A percentile compares a stretch with the other conserved stretches of the same genome.
These are phyloP conservation scores for Collybia sordida DNA, from an alignment of 768 basidiomycete genomes.

Conservation along the genomic window DNA sequence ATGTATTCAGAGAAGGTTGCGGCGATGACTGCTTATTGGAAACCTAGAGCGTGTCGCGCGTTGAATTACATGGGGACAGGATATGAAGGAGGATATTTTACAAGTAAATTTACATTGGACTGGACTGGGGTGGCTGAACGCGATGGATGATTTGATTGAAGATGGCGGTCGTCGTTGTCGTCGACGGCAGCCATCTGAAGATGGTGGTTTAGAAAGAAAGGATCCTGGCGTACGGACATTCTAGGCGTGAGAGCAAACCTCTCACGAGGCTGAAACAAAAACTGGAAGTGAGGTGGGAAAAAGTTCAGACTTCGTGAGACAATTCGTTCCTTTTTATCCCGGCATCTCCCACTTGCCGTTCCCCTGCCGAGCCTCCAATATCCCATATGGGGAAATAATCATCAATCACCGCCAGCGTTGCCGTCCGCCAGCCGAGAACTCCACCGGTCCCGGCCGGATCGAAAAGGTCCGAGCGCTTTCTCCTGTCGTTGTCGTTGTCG, in stretches of 20 bases:
- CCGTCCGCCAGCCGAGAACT: no score
- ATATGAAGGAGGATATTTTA: slow-evolving; percentile 27
- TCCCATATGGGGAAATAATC: slow-evolving; percentile 17
- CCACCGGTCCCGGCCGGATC: no score
- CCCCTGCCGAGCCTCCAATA: background rate
- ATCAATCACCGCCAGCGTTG: background rate
- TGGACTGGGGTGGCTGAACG: slow-evolving; percentile 15
- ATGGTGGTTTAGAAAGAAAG: slow-evolving; percentile 46
- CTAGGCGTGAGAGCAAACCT: slow-evolving; percentile 46
- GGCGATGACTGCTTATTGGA: slow-evolving; percentile 23
- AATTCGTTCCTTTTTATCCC: slow-evolving; percentile 19
- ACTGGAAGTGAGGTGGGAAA: slow-evolving; percentile 29
- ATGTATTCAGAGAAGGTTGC: slow-evolving; percentile 14
- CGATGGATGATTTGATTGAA: slow-evolving; percentile 16
- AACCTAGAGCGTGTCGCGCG: slow-evolving; percentile 28
- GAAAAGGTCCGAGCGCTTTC: background rate
- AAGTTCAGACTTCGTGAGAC: slow-evolving; percentile 13
- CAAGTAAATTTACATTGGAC: slow-evolving; percentile 25
- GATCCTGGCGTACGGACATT: slow-evolving; percentile 43
- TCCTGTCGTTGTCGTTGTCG: background rate
- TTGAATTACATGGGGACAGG: slow-evolving; percentile 21
- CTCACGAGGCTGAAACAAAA: slow-evolving; percentile 32
- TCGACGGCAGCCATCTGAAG: slow-evolving; percentile 39
- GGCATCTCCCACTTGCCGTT: slow-evolving; percentile 12
- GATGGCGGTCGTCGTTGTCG: slow-evolving; percentile 9